phyloP scores from a whole-genome alignment of 2,329 filamentous ascomycete species.

The Colletotrichum sp. region DNA sequence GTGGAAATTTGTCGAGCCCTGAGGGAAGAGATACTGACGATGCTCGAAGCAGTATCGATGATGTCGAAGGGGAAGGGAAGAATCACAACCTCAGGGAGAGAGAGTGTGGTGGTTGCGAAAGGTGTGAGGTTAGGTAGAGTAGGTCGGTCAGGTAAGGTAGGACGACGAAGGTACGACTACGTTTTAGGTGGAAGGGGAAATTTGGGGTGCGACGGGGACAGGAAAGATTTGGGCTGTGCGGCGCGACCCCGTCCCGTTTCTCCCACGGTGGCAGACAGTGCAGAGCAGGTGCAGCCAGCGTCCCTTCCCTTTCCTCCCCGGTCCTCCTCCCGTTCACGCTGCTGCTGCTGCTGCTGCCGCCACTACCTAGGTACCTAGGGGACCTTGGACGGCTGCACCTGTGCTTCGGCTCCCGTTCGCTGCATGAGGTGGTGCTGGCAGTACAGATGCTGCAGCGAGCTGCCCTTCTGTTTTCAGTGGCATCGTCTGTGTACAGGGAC shows the following conservation, averaged over 20 bases:
- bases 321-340: not conserved
- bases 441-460: not conserved
- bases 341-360: not conserved
- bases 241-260: conserved; percentile 12
- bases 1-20: not conserved
- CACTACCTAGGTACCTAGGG: not conserved
- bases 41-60: conserved; percentile 22
- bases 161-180: conserved; percentile 1
- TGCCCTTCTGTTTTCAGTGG: not conserved
- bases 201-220: conserved; percentile 20
- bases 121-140: not conserved
- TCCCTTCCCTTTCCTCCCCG: not conserved
- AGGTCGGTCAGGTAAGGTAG: not conserved
- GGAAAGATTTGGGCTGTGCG: conserved; percentile 16
- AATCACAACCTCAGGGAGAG: conserved; percentile 21
- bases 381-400: not conserved
- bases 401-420: not conserved
- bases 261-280: not conserved
- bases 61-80: conserved; percentile 16
- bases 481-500: not conserved
- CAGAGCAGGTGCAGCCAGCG: not conserved
- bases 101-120: conserved; percentile 16
- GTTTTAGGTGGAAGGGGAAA: conserved; percentile 24
- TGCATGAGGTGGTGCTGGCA: not conserved
- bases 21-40: conserved; percentile 14